Percentiles rank a stretch among this genome's conserved stretches.
Conservation (phyloP, 495 filamentous ascomycete species). For the Hypoxylon lienhwacheense region DNA sequence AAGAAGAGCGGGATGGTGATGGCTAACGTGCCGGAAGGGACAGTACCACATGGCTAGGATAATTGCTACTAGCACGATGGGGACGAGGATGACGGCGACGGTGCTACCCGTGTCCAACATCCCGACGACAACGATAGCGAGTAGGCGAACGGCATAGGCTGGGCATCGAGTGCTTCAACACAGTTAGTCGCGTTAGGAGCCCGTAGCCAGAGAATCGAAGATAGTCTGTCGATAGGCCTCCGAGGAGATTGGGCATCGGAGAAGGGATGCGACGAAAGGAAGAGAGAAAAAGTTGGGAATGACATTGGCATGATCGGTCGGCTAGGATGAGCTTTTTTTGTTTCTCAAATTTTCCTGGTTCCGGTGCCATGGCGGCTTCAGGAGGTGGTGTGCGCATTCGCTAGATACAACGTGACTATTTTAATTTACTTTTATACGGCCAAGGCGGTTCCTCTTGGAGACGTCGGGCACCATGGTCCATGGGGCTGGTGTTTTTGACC, state of each 20-base stretch:
- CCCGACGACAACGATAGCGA: not conserved
- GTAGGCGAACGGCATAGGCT: not conserved
- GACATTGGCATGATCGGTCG: constrained; percentile 8
- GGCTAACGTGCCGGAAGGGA: constrained; percentile 11
- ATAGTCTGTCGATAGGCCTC: not conserved
- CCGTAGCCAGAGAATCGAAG: not conserved
- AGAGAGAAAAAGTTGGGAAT: not conserved
- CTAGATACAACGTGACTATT: constrained; percentile 20
- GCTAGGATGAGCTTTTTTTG: too few relatives aligned
- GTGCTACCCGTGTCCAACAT: constrained; percentile 26
- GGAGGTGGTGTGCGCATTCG: constrained; percentile 13
- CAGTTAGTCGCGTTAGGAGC: not conserved
- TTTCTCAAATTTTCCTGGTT: constrained; percentile 17
- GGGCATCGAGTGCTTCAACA: constrained; percentile 9
- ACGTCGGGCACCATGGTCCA: not conserved
- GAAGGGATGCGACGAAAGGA: not conserved
- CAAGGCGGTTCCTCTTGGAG: constrained; percentile 14
- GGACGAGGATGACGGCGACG: constrained; percentile 24
- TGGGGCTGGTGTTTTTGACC: constrained; percentile 1
- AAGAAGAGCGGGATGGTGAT: not conserved
- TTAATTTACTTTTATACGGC: constrained; percentile 29
- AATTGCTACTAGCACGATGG: constrained; percentile 22
- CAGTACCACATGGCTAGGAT: constrained; percentile 30
- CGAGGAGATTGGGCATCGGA: not conserved
- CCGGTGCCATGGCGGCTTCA: constrained; percentile 7